Evolutionary conservation across 192 early-diverging fungal species (phyloP), one percentile per base, ranked within the genome.

Genomic region (Podila epigama): DNA sequence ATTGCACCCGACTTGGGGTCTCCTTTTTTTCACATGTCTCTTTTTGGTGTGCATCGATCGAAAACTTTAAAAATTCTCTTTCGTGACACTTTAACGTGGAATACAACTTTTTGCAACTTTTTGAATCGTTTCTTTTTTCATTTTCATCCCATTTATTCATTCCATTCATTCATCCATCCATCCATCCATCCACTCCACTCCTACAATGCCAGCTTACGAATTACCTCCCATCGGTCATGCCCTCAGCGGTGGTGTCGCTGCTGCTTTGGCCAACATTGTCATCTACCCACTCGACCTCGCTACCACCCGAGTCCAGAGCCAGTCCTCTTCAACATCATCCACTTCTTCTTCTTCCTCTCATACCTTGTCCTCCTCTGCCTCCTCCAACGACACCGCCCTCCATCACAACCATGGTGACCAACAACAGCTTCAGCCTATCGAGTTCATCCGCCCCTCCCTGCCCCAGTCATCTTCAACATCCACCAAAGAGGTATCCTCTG

Each of bases 241-340:
- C 20, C 67, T 85, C 57, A 79, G 79, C 8, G 84, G 84, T 27
- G 84, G 82, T 27, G 71, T 85, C 15, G 84, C 79, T 32, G 69
- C 75, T 55, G 69, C 80, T 9, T 58, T 85, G 42, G 80, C 80
- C 16, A 85, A 83, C 55, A 48, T 82, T 3, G 68, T 81, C 58
- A 81, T 85, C 29, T 85, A 85, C 59, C 84, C 84, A 22, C 53
- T 85, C 16, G 84, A 85, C 78, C 75, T 85, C 79, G 73, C 73
- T 29, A 77, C 73, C 34, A 77, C 73, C 51, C 73, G 73, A 6
- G 73, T 77, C 22, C 73, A 77, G 33, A 51, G 39, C 31, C 73
- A 77, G 44, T 77, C 73, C 18, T 59, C 73, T 18, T 66, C 65
- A 41, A 52, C 64, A 31, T 13, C 58, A 1, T 53, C 61, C 25